phyloP scores from a whole-genome alignment of 1,284 basidiomycete species.

The Papiliotrema flavescens region DNA sequence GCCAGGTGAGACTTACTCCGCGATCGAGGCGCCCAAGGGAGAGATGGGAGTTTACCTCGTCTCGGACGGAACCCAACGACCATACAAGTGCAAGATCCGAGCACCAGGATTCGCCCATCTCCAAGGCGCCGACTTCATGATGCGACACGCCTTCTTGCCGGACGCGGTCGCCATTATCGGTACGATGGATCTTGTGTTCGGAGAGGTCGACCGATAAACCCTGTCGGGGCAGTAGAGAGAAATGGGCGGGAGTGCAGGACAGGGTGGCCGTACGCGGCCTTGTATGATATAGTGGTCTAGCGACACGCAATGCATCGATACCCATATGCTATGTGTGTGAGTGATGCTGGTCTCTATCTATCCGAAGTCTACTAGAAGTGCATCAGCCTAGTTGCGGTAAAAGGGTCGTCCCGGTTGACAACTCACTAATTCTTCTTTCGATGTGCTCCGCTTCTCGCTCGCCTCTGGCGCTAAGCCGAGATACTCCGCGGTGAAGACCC shows the following conservation, averaged over 20 bases:
- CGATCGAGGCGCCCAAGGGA: slow-evolving; percentile 97
- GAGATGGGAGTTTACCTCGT: slow-evolving; percentile 98
- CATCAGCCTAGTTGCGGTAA: neutral
- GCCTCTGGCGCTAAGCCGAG: slow-evolving; percentile 58
- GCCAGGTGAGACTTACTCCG: slow-evolving; percentile 92
- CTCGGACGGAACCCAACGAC: slow-evolving; percentile 86
- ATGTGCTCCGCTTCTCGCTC: neutral
- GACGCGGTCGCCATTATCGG: slow-evolving; percentile 91
- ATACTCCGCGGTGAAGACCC: slow-evolving; percentile 88
- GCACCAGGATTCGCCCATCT: slow-evolving; percentile 91
- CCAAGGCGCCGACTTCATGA: slow-evolving; percentile 91
- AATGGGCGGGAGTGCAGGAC: too few relatives aligned
- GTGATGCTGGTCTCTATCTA: neutral
- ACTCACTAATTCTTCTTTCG: slow-evolving; percentile 10
- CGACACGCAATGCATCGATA: slow-evolving; percentile 6
- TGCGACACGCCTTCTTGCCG: slow-evolving; percentile 74
- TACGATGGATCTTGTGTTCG: slow-evolving; percentile 81
- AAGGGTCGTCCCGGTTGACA: too few relatives aligned
- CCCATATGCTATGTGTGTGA: neutral
- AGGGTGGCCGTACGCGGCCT: neutral
- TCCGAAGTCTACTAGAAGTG: neutral
- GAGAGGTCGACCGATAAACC: slow-evolving; percentile 57
- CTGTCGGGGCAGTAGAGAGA: slow-evolving; percentile 6
- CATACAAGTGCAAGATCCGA: slow-evolving; percentile 91
- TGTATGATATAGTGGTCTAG: slow-evolving; percentile 7